Evolutionary conservation across 208 protist genomes (phyloP).

Genomic region (Angomonas ambiguus): DNA sequence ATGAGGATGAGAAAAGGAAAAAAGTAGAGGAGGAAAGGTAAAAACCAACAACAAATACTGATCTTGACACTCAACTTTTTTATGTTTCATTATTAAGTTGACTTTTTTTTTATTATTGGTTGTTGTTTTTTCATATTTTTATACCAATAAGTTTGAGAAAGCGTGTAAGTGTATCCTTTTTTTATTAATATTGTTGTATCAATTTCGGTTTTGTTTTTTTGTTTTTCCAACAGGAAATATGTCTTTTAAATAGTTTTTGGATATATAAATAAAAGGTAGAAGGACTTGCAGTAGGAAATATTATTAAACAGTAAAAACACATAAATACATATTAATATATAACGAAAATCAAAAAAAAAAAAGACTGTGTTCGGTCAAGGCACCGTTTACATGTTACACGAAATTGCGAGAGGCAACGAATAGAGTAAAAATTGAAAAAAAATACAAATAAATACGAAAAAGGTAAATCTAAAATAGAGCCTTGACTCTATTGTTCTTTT

Average conservation of each 20-base stretch:
- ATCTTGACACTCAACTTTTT: no score
- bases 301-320: conserved; percentile 1
- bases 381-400: no score
- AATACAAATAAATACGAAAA: neutral
- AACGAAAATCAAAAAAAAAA: conserved; percentile 11
- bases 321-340: conserved; percentile 6
- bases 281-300: neutral
- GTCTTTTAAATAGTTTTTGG: conserved; percentile 7
- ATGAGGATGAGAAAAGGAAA: conserved; percentile 13
- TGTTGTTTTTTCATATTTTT: neutral
- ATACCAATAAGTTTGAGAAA: conserved; percentile 4
- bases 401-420: no score
- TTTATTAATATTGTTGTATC: no score
- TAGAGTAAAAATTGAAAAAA: conserved; percentile 2
- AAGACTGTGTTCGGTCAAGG: no score
- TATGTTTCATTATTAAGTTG: no score
- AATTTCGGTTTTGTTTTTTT: no score
- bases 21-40: neutral
- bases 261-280: neutral
- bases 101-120: neutral
- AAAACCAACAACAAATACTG: no score
- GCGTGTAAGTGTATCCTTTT: no score
- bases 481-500: neutral
- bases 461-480: neutral
- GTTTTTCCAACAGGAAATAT: no score